phyloP scores from a whole-genome alignment of 2,329 filamentous ascomycete genomes.

The Fusarium sp. region DNA sequence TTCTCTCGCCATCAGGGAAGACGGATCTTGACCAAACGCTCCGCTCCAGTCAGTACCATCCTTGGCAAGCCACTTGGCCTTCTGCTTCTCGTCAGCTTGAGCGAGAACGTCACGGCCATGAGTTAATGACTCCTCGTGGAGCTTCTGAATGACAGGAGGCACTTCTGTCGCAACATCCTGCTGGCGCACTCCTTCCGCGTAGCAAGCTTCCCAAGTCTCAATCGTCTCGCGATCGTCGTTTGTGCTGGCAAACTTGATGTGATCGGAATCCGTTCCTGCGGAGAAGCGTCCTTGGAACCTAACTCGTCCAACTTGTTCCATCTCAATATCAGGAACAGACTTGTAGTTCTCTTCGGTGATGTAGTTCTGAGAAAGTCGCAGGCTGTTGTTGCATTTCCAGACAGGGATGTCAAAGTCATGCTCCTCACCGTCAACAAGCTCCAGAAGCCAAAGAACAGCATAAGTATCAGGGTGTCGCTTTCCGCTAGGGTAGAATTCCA shows the following conservation, averaged over 20 bases:
- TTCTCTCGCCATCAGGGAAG: constrained; percentile 58
- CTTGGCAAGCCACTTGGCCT: constrained; percentile 81
- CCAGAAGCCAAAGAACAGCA: constrained; percentile 86
- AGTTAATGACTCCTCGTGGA: constrained; percentile 85
- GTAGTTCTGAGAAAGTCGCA: constrained; percentile 89
- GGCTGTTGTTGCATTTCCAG: constrained; percentile 82
- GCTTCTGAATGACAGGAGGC: constrained; percentile 76
- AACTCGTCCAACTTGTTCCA: constrained; percentile 84
- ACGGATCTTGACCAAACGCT: constrained; percentile 84
- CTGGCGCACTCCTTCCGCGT: constrained; percentile 84
- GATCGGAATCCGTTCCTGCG: constrained; percentile 88
- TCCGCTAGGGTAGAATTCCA: constrained; percentile 81
- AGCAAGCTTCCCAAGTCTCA: constrained; percentile 94
- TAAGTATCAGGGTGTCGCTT: constrained; percentile 81
- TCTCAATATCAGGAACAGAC: constrained; percentile 78
- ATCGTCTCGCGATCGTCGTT: constrained; percentile 93
- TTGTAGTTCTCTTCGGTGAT: constrained; percentile 83
- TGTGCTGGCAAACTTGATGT: constrained; percentile 84
- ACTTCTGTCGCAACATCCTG: constrained; percentile 80
- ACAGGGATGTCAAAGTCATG: constrained; percentile 87
- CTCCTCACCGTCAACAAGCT: constrained; percentile 84
- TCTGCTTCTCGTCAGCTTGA: constrained; percentile 77
- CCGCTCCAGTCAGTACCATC: constrained; percentile 89
- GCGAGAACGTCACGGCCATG: constrained; percentile 86
- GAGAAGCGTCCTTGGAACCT: constrained; percentile 87